Evolutionary conservation across 2,329 filamentous ascomycete species (phyloP).

Genomic region (Phaeophleospora eucalypticola): DNA sequence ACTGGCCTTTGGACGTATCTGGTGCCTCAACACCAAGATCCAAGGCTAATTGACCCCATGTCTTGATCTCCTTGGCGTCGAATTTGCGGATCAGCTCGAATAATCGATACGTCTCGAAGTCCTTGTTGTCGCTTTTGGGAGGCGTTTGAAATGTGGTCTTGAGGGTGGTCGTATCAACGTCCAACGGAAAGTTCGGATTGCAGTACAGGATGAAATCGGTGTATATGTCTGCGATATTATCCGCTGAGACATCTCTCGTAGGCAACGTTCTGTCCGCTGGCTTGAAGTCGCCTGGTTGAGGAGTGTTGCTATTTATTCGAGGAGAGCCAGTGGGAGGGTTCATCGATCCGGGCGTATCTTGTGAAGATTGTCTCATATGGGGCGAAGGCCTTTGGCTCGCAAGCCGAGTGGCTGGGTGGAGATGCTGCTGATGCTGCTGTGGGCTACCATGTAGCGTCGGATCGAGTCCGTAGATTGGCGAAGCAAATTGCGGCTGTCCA

Average conservation of each 20-base stretch:
- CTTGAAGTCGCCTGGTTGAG: slow-evolving; percentile 23
- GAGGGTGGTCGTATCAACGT: slow-evolving; percentile 65
- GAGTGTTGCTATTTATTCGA: slow-evolving; percentile 16
- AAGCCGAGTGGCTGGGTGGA: slow-evolving; percentile 12
- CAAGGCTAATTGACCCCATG: slow-evolving; percentile 83
- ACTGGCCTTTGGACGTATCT: slow-evolving; percentile 69
- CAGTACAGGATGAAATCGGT: slow-evolving; percentile 83
- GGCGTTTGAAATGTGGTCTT: slow-evolving; percentile 72
- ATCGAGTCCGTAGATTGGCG: slow-evolving; percentile 26
- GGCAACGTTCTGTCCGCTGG: slow-evolving; percentile 58
- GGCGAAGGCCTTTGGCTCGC: slow-evolving; percentile 6
- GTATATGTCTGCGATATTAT: slow-evolving; percentile 76
- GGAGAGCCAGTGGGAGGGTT: slow-evolving; percentile 23
- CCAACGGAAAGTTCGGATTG: slow-evolving; percentile 73
- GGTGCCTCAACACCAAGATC: slow-evolving; percentile 86
- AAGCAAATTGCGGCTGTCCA: slow-evolving; percentile 19
- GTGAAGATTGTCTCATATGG: slow-evolving; percentile 14
- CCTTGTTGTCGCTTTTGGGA: slow-evolving; percentile 83
- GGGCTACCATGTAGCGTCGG: slow-evolving; percentile 22
- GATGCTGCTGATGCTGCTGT: slow-evolving; percentile 21
- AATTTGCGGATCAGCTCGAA: slow-evolving; percentile 76
- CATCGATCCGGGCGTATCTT: slow-evolving; percentile 19
- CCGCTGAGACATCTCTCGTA: slow-evolving; percentile 61
- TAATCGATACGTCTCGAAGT: slow-evolving; percentile 71
- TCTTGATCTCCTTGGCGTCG: slow-evolving; percentile 80